Percentiles rank a stretch among this genome's conserved stretches.
Conservation (phyloP, 805 yeast species). For the Cyberlindnera veronae region DNA sequence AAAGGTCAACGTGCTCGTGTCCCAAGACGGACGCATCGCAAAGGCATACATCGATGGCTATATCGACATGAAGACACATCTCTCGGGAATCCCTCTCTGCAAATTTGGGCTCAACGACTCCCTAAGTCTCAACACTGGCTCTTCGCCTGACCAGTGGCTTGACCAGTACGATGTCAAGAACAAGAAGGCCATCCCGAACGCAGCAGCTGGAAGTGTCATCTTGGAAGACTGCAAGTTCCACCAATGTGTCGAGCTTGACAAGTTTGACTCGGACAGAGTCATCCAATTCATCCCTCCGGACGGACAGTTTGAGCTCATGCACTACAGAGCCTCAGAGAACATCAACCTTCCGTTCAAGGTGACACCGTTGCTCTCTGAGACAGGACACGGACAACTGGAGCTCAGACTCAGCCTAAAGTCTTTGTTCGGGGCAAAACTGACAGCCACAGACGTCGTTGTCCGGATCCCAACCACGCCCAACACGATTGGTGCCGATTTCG, state of each 20-base stretch:
- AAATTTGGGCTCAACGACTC: slow-evolving; percentile 72
- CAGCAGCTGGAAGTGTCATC: slow-evolving; percentile 47
- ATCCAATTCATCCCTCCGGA: slow-evolving; percentile 84
- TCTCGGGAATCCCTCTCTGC: slow-evolving; percentile 83
- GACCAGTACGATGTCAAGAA: slow-evolving; percentile 29
- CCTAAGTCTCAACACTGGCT: slow-evolving; percentile 23
- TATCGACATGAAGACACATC: slow-evolving; percentile 63
- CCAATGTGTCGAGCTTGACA: slow-evolving; percentile 74
- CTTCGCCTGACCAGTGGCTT: slow-evolving; percentile 16
- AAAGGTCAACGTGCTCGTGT: slow-evolving; percentile 65
- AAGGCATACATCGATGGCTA: slow-evolving; percentile 75
- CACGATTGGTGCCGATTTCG: slow-evolving; percentile 44
- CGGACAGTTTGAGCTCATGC: slow-evolving; percentile 81
- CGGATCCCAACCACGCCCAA: slow-evolving; percentile 69
- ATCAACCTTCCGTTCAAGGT: slow-evolving; percentile 70
- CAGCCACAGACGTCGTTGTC: slow-evolving; percentile 62
- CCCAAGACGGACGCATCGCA: slow-evolving; percentile 58
- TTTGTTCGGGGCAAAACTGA: slow-evolving; percentile 50
- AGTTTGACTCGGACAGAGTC: slow-evolving; percentile 59
- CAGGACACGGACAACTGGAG: slow-evolving; percentile 44
- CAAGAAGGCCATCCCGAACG: slow-evolving; percentile 33
- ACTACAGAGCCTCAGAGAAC: slow-evolving; percentile 57
- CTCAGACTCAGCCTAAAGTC: slow-evolving; percentile 63
- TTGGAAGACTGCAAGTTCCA: slow-evolving; percentile 82
- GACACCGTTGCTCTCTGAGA: slow-evolving; percentile 47